Conservation (phyloP, 2,329 filamentous ascomycete genomes). For the Beauveria sp. region DNA sequence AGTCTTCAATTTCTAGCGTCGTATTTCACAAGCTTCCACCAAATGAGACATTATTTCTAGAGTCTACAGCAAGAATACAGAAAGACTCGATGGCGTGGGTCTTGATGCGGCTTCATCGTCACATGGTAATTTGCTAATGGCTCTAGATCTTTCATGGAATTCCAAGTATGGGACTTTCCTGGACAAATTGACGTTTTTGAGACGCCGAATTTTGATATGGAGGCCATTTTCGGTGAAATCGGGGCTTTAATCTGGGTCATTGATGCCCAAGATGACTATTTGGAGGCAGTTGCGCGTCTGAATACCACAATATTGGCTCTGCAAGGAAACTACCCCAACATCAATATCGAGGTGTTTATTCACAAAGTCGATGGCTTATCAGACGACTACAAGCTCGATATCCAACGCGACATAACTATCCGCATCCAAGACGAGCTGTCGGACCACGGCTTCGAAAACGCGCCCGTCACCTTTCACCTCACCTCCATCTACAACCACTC, state of each 20-base stretch:
- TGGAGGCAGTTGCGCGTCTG: constrained; percentile 79
- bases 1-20: constrained; percentile 96
- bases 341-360: constrained; percentile 97
- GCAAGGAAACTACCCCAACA: constrained; percentile 80
- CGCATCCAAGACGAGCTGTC: constrained; percentile 93
- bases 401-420: constrained; percentile 93
- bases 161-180: constrained; percentile 96
- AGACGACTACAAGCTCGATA: constrained; percentile 93
- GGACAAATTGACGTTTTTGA: constrained; percentile 87
- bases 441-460: constrained; percentile 88
- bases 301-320: constrained; percentile 86
- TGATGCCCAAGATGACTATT: constrained; percentile 95
- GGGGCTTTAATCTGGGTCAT: constrained; percentile 98
- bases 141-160: constrained; percentile 92
- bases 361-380: constrained; percentile 98
- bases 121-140: background rate
- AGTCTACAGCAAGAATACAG: constrained; percentile 89
- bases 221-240: constrained; percentile 88
- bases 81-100: constrained; percentile 91
- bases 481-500: constrained; percentile 98
- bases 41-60: constrained; percentile 89
- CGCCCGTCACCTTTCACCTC: constrained; percentile 88
- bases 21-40: constrained; percentile 98
- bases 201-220: constrained; percentile 81
- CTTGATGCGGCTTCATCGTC: background rate